These are phyloP conservation scores for Camellia granthamiana DNA, from an alignment of 148 eudicot genomes.

Conservation along the genomic window DNA sequence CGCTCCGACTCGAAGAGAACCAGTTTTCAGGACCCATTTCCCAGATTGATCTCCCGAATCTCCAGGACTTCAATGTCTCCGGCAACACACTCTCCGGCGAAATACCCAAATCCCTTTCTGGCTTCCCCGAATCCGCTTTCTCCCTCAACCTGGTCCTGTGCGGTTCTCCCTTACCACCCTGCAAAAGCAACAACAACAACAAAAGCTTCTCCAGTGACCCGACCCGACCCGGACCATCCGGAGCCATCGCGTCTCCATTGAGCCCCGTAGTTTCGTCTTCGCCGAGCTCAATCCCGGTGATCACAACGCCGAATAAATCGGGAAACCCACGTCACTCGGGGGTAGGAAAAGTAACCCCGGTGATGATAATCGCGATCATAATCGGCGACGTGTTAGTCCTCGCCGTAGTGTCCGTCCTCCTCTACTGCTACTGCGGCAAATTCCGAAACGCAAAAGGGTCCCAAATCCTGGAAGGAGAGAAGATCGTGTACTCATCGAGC, in stretches of 20 bases:
- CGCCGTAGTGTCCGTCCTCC: conserved; percentile 29
- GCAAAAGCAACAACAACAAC: conserved; percentile 6
- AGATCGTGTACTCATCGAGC: conserved; percentile 64
- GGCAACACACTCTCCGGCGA: conserved; percentile 40
- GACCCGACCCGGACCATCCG: conserved; percentile 35
- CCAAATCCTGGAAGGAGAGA: conserved; percentile 45
- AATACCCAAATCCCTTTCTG: conserved; percentile 46
- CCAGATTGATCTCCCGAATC: conserved; percentile 18
- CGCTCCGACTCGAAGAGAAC: conserved; percentile 55
- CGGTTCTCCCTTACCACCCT: conserved; percentile 48
- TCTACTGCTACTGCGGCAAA: conserved; percentile 64
- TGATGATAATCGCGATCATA: conserved; percentile 52
- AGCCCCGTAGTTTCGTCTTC: conserved; percentile 37
- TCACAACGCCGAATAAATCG: conserved; percentile 13
- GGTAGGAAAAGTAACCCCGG: conserved; percentile 30
- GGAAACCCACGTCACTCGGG: background rate
- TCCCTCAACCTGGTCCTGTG: conserved; percentile 43
- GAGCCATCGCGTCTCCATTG: conserved; percentile 25
- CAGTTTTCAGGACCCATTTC: conserved; percentile 44
- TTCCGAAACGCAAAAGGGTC: conserved; percentile 4
- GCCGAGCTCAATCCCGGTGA: conserved; percentile 38
- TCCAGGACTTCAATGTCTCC: conserved; percentile 70
- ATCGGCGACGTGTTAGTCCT: conserved; percentile 63
- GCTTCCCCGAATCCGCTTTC: conserved; percentile 51
- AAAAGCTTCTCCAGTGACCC: conserved; percentile 22